Conservation (phyloP, 1,284 basidiomycete species). For the Tausonia pullulans region DNA sequence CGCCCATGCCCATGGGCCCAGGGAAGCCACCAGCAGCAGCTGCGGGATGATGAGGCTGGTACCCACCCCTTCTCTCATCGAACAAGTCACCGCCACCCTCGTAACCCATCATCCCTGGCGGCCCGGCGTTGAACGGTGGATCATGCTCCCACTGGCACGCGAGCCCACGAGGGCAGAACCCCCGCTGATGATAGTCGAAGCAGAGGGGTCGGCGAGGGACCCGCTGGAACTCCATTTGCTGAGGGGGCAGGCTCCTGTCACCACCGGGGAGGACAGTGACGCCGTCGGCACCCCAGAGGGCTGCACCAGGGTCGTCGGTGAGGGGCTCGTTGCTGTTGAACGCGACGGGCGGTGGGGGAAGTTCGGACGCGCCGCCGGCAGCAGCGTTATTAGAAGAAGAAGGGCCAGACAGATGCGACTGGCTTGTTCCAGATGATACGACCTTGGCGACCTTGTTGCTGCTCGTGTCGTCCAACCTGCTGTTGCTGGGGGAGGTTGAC, state of each 20-base stretch:
- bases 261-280: neutral
- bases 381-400: no score
- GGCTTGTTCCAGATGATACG: no score
- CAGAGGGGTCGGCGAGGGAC: slow-evolving; percentile 41
- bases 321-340: neutral
- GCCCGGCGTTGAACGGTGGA: slow-evolving; percentile 30
- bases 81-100: neutral
- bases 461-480: no score
- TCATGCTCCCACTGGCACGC: slow-evolving; percentile 86
- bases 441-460: no score
- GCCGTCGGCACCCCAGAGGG: neutral
- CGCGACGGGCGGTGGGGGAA: neutral
- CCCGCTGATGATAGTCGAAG: slow-evolving; percentile 78
- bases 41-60: neutral
- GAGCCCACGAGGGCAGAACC: slow-evolving; percentile 82
- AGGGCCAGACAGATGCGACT: no score
- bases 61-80: neutral
- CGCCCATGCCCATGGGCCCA: slow-evolving; percentile 29
- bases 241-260: neutral
- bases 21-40: slow-evolving; percentile 1
- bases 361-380: neutral
- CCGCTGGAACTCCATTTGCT: neutral
- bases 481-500: neutral
- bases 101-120: neutral
- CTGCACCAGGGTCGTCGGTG: neutral